A percentile compares a stretch with the other conserved stretches of the same genome.
phyloP scores from a whole-genome alignment of 495 filamentous ascomycete species.

The Glutinoglossum americanum region DNA sequence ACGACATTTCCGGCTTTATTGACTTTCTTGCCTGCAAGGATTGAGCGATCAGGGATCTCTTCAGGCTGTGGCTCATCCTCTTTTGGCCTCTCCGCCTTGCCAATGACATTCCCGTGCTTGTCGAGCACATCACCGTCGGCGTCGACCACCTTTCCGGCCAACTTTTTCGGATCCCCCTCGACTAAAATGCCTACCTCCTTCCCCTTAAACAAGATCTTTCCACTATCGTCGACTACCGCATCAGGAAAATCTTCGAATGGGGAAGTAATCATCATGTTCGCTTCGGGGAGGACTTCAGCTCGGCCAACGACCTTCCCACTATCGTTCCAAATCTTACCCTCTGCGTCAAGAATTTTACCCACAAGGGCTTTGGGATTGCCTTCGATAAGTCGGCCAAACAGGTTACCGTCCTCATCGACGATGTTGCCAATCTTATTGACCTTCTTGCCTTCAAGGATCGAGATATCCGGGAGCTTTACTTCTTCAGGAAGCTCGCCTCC shows the following conservation, averaged over 20 bases:
- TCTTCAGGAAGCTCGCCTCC: constrained; percentile 19
- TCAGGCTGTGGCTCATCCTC: constrained; percentile 10
- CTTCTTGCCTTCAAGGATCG: constrained; percentile 37
- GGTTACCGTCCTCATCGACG: constrained; percentile 28
- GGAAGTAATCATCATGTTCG: constrained; percentile 44
- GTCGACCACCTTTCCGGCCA: constrained; percentile 58
- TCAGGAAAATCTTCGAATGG: constrained; percentile 59
- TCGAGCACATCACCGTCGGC: constrained; percentile 29
- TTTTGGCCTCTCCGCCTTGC: constrained; percentile 17
- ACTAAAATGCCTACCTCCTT: constrained; percentile 49
- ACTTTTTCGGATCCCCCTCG: constrained; percentile 57
- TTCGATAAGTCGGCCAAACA: constrained; percentile 36
- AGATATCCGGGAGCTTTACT: constrained; percentile 27
- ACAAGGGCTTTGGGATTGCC: constrained; percentile 36
- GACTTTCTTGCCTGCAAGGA: constrained; percentile 1
- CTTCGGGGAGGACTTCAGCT: constrained; percentile 48
- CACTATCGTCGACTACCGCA: constrained; percentile 43
- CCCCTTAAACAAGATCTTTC: constrained; percentile 48
- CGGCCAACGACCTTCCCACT: constrained; percentile 37
- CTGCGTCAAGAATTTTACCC: constrained; percentile 32
- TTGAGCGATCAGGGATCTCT: constrained; percentile 13
- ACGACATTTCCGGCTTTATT: constrained; percentile 3
- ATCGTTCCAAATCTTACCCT: constrained; percentile 42
- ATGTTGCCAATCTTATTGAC: constrained; percentile 57
- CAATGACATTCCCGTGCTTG: constrained; percentile 27